Base-by-base conservation (phyloP, 768 basidiomycete genomes). In the Auriscalpium orientale region DNA sequence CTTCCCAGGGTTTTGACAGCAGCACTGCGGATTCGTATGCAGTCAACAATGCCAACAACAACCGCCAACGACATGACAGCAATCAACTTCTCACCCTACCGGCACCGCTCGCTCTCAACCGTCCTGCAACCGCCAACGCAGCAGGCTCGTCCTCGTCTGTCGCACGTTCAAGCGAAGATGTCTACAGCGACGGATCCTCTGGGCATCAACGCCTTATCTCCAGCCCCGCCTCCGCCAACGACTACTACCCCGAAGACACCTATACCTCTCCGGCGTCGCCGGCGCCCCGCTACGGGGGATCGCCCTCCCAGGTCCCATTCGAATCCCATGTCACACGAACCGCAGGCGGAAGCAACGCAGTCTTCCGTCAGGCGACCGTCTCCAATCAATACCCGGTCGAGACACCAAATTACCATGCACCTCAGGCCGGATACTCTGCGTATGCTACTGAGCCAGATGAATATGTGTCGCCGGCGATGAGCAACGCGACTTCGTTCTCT, bases 11-110 rank as follows among this genome's bases (percentile, higher is more conserved):
- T 13, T 73, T 75, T 58, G 83, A 89, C 60, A 68, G 76, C 11
- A 85, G 80, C 61, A 87, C 87, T 3, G 62, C 80, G 45, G 87
- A 90, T 38, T 84, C 82, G 13, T 71, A 76, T 5, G 74, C 68
- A 37, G 74, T 74, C 56, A 70, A 65, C 34, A 51, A 61, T 57
- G 56, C 48, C 45, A 65, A 66, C 40, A 64, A 63, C n/a, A 73
- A 69, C 38, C 81, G 88, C 10, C 77, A 75, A 21, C 76, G 87
- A 40, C 77, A 85, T 53, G 89, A 91, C 62, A 88, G 83, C 66
- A 82, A 79, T 50, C 77, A 87, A 4, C 72, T 86, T 2, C 74
- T 91, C 51, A 86, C 84, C 76, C 80, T 91, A 16, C 88, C 87
- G 8, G 81, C 89, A 2, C 89, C 88, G 1, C 71, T 91, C 47